Percentiles rank a stretch among this genome's conserved stretches.
These are phyloP conservation scores for Macroventuria anomochaeta DNA, from an alignment of 2,329 filamentous ascomycete genomes.

Conservation along the genomic window DNA sequence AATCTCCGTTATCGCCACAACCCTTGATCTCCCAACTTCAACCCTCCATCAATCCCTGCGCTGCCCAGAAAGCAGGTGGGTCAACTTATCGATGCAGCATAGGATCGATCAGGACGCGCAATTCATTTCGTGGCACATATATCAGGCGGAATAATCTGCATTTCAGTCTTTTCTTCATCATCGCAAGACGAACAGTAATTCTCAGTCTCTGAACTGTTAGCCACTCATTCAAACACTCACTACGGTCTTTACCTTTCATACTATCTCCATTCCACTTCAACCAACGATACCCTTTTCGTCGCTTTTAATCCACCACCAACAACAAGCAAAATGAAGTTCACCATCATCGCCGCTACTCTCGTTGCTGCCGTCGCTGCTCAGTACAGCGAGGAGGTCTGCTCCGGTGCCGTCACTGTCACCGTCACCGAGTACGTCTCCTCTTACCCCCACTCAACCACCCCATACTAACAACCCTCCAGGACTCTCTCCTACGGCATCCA, in stretches of 20 bases:
- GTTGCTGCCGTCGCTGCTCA: slow-evolving; percentile 35
- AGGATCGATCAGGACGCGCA: slow-evolving; percentile 9
- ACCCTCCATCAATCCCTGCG: slow-evolving; percentile 4
- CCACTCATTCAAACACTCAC: slow-evolving; percentile 11
- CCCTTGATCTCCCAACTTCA: slow-evolving; percentile 9
- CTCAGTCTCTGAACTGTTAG: slow-evolving; percentile 15
- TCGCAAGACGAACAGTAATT: slow-evolving; percentile 16
- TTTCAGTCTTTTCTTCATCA: slow-evolving; percentile 3
- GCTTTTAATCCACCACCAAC: slow-evolving; percentile 5
- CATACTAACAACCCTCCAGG: slow-evolving; percentile 16
- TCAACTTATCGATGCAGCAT: slow-evolving; percentile 1
- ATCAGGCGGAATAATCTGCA: slow-evolving; percentile 7
- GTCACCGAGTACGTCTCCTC: slow-evolving; percentile 36
- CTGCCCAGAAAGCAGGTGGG: slow-evolving; percentile 6
- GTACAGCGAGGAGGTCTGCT: slow-evolving; percentile 31
- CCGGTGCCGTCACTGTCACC: slow-evolving; percentile 32
- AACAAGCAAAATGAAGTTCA: slow-evolving; percentile 42
- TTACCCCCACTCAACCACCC: not conserved
- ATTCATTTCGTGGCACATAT: slow-evolving; percentile 17
- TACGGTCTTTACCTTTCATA: slow-evolving; percentile 8
- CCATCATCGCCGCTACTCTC: slow-evolving; percentile 34
- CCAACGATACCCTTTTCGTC: slow-evolving; percentile 12
- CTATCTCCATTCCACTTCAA: slow-evolving; percentile 12
- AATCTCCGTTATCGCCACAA: slow-evolving; percentile 26
- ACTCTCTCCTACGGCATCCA: slow-evolving; percentile 24